Base-by-base conservation (phyloP, 495 filamentous ascomycete genomes). In the Talaromyces borbonicus region DNA sequence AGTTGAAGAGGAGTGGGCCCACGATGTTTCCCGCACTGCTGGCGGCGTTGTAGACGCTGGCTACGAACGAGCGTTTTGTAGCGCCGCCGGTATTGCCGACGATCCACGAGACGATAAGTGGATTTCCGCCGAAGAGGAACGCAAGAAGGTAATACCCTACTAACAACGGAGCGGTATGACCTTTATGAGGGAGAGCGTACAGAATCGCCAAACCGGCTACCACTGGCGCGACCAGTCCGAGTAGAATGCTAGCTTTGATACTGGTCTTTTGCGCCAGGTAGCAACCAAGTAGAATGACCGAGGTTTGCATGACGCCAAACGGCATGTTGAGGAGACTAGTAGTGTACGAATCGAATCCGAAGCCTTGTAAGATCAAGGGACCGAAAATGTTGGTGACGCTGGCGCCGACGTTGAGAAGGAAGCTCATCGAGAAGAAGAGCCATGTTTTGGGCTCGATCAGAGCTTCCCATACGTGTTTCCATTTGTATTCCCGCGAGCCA, bases 371-470 rank as follows among this genome's bases (percentile, higher is more conserved):
- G 37, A 84, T 81, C 16, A 83, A 58, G 0, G 79, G 77, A 0
- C 77, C 78, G 43, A 80, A 81, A 8, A 66, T 72, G 47, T 74
- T 75, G 35, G 75, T 75, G 8, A 83, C 77, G 30, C 67, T 67
- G 2, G 78, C 77, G 14, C 79, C 79, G 22, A 81, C 69, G 54
- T 80, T 82, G 36, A 78, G 71, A 23, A 78, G 67, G 14, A 84
- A 59, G 11, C 72, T 59, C 60, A 83, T 77, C 18, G 49, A 60
- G 16, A 72, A 50, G 64, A 64, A 74, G 8, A 73, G 58, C 39
- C 68, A 74, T 26, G 67, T 72, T 47, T 75, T 75, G 12, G 60
- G 67, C 31, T 75, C 72, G 0, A 73, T 48, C 0, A 61, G 50
- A 0, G 67, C 68, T 52, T 81, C 71, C 7, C 54, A 19, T 5